Percentiles rank a stretch among this genome's conserved stretches.
Evolutionary conservation across 306 rosid species (phyloP).

Genomic region (Quercus engelmannii): DNA sequence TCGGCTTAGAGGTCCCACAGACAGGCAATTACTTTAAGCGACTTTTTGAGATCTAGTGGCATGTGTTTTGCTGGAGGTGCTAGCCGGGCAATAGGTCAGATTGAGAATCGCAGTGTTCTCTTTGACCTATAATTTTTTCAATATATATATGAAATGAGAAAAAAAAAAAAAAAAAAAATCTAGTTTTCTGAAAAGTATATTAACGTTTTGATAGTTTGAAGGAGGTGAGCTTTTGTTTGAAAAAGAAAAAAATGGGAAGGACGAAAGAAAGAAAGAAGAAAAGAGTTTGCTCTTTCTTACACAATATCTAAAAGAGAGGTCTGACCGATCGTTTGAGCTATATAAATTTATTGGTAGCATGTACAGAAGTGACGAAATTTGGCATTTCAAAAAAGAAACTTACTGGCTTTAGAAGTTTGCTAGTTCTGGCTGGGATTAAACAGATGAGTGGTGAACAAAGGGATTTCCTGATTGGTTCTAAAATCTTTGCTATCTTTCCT

Average conservation of each 20-base stretch:
- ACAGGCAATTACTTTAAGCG: constrained; percentile 1
- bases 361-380: neutral
- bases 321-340: neutral
- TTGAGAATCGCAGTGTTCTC: no score
- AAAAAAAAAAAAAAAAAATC: no score
- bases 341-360: neutral
- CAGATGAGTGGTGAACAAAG: neutral
- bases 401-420: neutral
- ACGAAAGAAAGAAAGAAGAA: neutral
- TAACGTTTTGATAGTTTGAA: constrained; percentile 15
- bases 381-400: neutral
- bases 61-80: neutral
- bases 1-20: constrained; percentile 5
- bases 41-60: neutral
- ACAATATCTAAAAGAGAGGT: neutral
- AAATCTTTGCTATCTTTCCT: neutral
- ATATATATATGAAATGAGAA: no score
- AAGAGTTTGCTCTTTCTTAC: neutral
- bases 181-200: constrained; percentile 1
- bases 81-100: no score
- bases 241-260: neutral
- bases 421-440: neutral
- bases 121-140: no score
- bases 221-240: constrained; percentile 15
- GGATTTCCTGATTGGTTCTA: neutral